Conservation (phyloP, 352 stramenopile genomes). For the Saprolegnia diclina region DNA sequence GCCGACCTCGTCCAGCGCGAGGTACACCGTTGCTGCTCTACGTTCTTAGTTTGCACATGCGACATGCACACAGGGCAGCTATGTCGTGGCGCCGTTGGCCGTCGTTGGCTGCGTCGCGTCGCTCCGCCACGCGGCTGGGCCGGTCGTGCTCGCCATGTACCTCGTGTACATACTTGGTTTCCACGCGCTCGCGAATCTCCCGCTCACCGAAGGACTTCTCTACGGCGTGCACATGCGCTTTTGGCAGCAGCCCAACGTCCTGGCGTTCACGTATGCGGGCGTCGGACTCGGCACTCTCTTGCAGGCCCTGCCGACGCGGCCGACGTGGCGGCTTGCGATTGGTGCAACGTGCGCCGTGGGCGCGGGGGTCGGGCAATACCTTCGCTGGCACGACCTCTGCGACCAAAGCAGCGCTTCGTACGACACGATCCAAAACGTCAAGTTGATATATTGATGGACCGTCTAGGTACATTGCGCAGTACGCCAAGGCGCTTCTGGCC, state of each 20-base stretch:
- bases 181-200: constrained; percentile 91
- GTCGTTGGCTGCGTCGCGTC: background rate
- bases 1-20: constrained; percentile 57
- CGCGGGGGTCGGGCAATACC: constrained; percentile 27
- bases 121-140: constrained; percentile 7
- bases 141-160: constrained; percentile 51
- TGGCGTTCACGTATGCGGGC: constrained; percentile 85
- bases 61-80: constrained; percentile 8
- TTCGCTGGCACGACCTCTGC: constrained; percentile 40
- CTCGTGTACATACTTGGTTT: constrained; percentile 93
- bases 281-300: constrained; percentile 42
- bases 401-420: constrained; percentile 43
- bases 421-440: background rate
- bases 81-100: constrained; percentile 29
- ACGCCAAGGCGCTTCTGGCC: constrained; percentile 80
- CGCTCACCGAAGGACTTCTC: constrained; percentile 86
- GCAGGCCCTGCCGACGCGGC: background rate
- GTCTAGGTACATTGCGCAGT: constrained; percentile 66
- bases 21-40: constrained; percentile 32
- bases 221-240: constrained; percentile 94
- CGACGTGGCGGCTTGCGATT: background rate
- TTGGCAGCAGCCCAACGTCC: constrained; percentile 91
- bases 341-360: background rate
- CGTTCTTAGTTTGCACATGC: too few species aligned
- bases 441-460: too few species aligned